Evolutionary conservation across 345 rosid species (phyloP).

Genomic region (Syzygium oleosum): DNA sequence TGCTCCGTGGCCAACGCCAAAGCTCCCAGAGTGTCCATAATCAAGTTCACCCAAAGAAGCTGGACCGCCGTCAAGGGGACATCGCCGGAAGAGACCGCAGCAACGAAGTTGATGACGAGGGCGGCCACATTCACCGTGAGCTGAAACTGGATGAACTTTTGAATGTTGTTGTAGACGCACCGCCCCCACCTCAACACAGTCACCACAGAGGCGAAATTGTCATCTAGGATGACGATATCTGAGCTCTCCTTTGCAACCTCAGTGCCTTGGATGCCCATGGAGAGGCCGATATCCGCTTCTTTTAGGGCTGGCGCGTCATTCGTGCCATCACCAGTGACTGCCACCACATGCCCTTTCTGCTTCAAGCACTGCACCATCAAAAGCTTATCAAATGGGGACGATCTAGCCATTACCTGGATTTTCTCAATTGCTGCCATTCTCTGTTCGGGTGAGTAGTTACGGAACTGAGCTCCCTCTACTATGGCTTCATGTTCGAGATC

Average conservation of each 20-base stretch:
- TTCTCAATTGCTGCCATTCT: conserved; percentile 39
- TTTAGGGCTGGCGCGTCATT: conserved; percentile 75
- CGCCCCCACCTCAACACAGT: conserved; percentile 79
- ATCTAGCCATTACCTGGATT: conserved; percentile 77
- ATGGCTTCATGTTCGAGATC: conserved; percentile 26
- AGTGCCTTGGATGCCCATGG: conserved; percentile 79
- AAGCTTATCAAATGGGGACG: conserved; percentile 70
- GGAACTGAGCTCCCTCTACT: conserved; percentile 52
- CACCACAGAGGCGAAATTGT: conserved; percentile 63
- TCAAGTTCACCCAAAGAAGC: conserved; percentile 69
- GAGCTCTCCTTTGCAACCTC: conserved; percentile 86
- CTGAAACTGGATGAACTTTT: conserved; percentile 80
- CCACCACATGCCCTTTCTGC: conserved; percentile 66
- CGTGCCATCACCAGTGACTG: conserved; percentile 71
- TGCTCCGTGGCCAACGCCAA: conserved; percentile 59
- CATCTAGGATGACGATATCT: conserved; percentile 66
- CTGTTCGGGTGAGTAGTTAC: conserved; percentile 32
- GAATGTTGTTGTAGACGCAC: conserved; percentile 70
- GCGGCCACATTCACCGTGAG: conserved; percentile 70
- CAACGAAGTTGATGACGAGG: conserved; percentile 61
- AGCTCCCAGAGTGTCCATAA: conserved; percentile 80
- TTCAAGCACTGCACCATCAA: conserved; percentile 76
- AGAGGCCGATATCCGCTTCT: conserved; percentile 72
- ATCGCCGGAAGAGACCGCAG: conserved; percentile 65
- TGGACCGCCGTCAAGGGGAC: conserved; percentile 76